Conservation (phyloP, 371 early-diverging fungal species). For the Mucor circinelloides region DNA sequence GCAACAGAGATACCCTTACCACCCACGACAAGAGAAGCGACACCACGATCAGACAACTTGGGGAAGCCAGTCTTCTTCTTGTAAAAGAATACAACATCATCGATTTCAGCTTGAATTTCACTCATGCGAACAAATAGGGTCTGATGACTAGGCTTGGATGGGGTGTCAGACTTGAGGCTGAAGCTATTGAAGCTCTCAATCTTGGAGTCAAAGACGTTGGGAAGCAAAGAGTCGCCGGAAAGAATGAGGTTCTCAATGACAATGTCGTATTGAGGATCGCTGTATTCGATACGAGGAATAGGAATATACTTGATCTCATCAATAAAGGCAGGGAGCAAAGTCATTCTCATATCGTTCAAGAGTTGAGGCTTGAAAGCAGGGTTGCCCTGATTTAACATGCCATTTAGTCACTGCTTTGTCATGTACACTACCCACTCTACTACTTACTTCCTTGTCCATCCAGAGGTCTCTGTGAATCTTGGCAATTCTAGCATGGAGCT, state of each 20-base stretch:
- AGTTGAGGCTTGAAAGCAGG: slow-evolving; percentile 62
- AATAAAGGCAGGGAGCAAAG: slow-evolving; percentile 52
- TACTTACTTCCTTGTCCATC: slow-evolving; percentile 34
- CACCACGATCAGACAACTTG: slow-evolving; percentile 59
- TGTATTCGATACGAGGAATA: slow-evolving; percentile 67
- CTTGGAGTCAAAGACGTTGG: slow-evolving; percentile 56
- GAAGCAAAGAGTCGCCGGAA: slow-evolving; percentile 60
- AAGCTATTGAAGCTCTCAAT: slow-evolving; percentile 44
- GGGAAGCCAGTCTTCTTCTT: slow-evolving; percentile 65
- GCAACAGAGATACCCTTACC: slow-evolving; percentile 58
- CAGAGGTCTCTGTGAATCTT: slow-evolving; percentile 42
- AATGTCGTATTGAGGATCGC: slow-evolving; percentile 56
- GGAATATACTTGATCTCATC: slow-evolving; percentile 65
- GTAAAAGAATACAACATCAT: slow-evolving; percentile 60
- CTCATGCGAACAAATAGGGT: slow-evolving; percentile 31
- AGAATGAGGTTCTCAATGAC: slow-evolving; percentile 53
- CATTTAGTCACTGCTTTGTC: too few species aligned
- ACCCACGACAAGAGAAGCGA: slow-evolving; percentile 49
- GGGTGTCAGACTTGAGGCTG: slow-evolving; percentile 31
- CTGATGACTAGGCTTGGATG: slow-evolving; percentile 50
- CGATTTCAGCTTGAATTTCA: slow-evolving; percentile 38
- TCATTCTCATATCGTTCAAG: slow-evolving; percentile 56
- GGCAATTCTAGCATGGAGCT: slow-evolving; percentile 25
- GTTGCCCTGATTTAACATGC: slow-evolving; percentile 37
- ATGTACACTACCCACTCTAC: too few species aligned